These are phyloP conservation scores for Paralagenidium karlingii DNA, from an alignment of 352 stramenopile genomes.

Conservation along the genomic window DNA sequence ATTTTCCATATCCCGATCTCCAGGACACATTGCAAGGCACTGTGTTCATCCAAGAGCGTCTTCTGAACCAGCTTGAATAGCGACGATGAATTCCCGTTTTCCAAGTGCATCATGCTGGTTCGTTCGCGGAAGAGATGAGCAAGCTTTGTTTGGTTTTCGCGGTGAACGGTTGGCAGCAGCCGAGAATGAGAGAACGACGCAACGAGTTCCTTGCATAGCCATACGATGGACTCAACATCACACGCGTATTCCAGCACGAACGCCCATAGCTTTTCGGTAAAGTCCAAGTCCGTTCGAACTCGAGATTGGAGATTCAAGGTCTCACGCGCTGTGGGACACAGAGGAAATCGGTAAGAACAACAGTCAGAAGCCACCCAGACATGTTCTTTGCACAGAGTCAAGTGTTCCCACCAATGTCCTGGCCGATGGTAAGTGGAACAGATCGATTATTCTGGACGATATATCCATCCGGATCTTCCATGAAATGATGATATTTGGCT, in stretches of 20 bases:
- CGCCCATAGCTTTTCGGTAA: constrained; percentile 10
- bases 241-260: constrained; percentile 5
- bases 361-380: too few species aligned
- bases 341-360: constrained; percentile 8
- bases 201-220: constrained; percentile 8
- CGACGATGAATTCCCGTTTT: background rate
- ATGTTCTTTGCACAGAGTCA: too few species aligned
- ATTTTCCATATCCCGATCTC: constrained; percentile 15
- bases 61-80: constrained; percentile 4
- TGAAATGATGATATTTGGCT: background rate
- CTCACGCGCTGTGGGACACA: constrained; percentile 3
- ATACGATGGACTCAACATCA: background rate
- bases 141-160: constrained; percentile 9
- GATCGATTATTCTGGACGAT: constrained; percentile 4
- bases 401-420: too few species aligned
- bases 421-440: constrained; percentile 13
- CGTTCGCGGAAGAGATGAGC: constrained; percentile 6
- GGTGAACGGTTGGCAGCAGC: constrained; percentile 7
- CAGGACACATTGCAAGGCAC: constrained; percentile 3
- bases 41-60: constrained; percentile 1
- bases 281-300: constrained; percentile 5
- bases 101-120: constrained; percentile 9
- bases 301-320: background rate
- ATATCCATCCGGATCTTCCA: constrained; percentile 4
- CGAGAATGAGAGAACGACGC: constrained; percentile 8